phyloP scores from a whole-genome alignment of 2,329 filamentous ascomycete genomes.

The Venturia aucupariae region DNA sequence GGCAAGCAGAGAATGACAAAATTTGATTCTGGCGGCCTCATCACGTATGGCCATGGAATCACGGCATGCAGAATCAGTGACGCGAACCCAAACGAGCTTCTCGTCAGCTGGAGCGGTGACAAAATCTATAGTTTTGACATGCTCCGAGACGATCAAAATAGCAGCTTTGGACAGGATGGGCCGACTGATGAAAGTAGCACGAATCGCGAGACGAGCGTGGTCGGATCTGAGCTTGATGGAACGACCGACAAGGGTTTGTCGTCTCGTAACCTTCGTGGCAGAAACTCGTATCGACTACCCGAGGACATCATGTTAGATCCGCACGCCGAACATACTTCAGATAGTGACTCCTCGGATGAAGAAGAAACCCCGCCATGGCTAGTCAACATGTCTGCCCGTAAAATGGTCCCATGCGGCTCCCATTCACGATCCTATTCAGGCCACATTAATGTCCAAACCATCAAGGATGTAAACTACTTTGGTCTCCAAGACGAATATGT shows the following conservation, averaged over 20 bases:
- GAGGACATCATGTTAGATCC: not conserved
- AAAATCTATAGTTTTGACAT: conserved; percentile 60
- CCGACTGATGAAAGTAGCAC: not conserved
- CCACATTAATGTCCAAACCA: conserved; percentile 58
- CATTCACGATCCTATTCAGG: conserved; percentile 51
- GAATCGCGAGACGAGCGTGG: not conserved
- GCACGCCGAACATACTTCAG: conserved; percentile 5
- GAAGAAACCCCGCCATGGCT: conserved; percentile 17
- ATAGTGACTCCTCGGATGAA: conserved; percentile 21
- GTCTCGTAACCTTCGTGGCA: not conserved
- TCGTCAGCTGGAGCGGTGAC: conserved; percentile 60
- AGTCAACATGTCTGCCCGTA: conserved; percentile 34
- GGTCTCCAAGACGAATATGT: conserved; percentile 60
- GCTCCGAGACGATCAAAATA: conserved; percentile 40
- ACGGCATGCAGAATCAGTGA: conserved; percentile 64
- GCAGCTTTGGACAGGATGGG: not conserved
- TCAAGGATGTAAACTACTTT: conserved; percentile 62
- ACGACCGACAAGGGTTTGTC: not conserved
- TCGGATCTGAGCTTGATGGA: not conserved
- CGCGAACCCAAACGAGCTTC: conserved; percentile 56
- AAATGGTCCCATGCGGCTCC: conserved; percentile 44
- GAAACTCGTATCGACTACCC: not conserved
- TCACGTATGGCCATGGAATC: conserved; percentile 38
- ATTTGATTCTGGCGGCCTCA: conserved; percentile 39
- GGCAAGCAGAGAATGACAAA: conserved; percentile 46